Percentiles rank a stretch among this genome's conserved stretches.
phyloP scores from a whole-genome alignment of 305 asterid genomes.

The Fraxinus latifolia region DNA sequence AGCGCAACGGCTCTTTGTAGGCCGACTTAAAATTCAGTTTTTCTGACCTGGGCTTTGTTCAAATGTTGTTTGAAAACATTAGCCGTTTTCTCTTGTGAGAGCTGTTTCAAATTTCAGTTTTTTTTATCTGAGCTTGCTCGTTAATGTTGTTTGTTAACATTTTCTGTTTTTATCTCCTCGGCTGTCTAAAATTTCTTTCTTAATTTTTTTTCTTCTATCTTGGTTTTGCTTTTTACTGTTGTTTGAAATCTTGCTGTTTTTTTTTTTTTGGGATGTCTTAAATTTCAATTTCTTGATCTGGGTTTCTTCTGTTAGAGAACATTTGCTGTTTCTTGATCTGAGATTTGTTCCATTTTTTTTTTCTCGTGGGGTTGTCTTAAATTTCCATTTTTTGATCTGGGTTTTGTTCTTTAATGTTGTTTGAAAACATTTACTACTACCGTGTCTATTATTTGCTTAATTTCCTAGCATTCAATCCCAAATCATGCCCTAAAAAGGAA shows the following conservation, averaged over 20 bases:
- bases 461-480: not conserved
- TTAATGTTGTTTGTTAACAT: not conserved
- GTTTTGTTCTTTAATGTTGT: not conserved
- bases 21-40: not conserved
- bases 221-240: not conserved
- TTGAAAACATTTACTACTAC: not conserved
- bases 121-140: not conserved
- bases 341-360: not conserved
- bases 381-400: slow-evolving; percentile 18
- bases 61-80: not conserved
- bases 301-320: not conserved
- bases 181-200: not conserved
- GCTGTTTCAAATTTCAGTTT: not conserved
- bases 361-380: slow-evolving; percentile 6
- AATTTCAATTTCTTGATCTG: not conserved
- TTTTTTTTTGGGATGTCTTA: not conserved
- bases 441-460: not conserved
- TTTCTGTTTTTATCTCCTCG: not conserved
- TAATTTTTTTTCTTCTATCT: not conserved
- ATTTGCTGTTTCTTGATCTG: not conserved
- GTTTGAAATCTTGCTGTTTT: not conserved
- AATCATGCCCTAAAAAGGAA: not conserved
- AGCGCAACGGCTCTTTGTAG: not conserved
- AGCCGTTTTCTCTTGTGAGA: not conserved
- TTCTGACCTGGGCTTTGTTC: not conserved